Percentiles rank a stretch among this genome's conserved stretches.
Conservation (phyloP, 78 protist genomes). For the Dictyostelium brefeldianum region DNA sequence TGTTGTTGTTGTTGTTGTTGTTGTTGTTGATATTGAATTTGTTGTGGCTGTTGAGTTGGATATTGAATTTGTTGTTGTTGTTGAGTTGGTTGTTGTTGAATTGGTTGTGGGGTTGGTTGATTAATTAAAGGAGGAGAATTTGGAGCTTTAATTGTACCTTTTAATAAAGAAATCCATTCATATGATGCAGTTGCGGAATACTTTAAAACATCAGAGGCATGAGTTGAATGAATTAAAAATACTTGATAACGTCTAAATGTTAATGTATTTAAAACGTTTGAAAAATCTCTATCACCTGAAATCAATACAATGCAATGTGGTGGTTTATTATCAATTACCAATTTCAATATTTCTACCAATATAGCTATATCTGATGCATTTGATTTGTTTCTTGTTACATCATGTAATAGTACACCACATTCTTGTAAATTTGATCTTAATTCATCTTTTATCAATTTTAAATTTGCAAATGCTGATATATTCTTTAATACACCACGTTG, state of each 20-base stretch:
- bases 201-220: slow-evolving; percentile 74
- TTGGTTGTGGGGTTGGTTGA: slow-evolving; percentile 8
- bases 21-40: background rate
- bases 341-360: slow-evolving; percentile 65
- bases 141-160: slow-evolving; percentile 62
- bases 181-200: slow-evolving; percentile 74
- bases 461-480: slow-evolving; percentile 76
- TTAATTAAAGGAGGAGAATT: slow-evolving; percentile 23
- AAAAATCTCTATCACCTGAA: slow-evolving; percentile 74
- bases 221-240: slow-evolving; percentile 66
- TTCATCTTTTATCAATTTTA: slow-evolving; percentile 65
- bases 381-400: slow-evolving; percentile 71
- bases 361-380: slow-evolving; percentile 82
- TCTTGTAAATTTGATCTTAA: slow-evolving; percentile 70
- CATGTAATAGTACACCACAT: slow-evolving; percentile 79
- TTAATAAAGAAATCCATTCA: slow-evolving; percentile 64
- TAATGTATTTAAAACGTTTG: slow-evolving; percentile 59
- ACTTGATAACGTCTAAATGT: slow-evolving; percentile 75
- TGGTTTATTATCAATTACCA: slow-evolving; percentile 78
- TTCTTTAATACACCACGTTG: slow-evolving; percentile 68
- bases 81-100: slow-evolving; percentile 11
- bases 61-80: slow-evolving; percentile 9
- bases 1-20: background rate
- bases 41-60: slow-evolving; percentile 15
- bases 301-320: slow-evolving; percentile 77